Percentiles rank a stretch among this genome's conserved stretches.
phyloP scores from a whole-genome alignment of 306 rosid species.

The Cicer cuneatum region DNA sequence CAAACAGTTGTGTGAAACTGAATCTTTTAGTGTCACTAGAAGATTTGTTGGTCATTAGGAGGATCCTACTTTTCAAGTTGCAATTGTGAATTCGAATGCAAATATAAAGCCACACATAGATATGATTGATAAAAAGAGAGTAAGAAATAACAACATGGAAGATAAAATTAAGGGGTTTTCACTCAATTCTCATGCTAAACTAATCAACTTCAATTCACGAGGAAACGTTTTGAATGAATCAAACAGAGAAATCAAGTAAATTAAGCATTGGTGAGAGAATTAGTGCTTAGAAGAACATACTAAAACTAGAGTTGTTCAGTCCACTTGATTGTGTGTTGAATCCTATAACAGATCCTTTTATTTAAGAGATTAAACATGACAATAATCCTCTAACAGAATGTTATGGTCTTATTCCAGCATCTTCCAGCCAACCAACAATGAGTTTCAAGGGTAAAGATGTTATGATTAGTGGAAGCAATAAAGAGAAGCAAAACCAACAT shows the following conservation, averaged over 20 bases:
- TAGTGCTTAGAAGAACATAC: constrained; percentile 49
- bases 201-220: constrained; percentile 66
- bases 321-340: constrained; percentile 54
- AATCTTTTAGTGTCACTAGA: too few relatives aligned
- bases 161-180: constrained; percentile 67
- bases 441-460: constrained; percentile 90
- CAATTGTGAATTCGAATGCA: constrained; percentile 42
- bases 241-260: constrained; percentile 46
- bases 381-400: constrained; percentile 51
- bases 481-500: constrained; percentile 47
- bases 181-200: constrained; percentile 78
- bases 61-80: background rate
- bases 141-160: constrained; percentile 47
- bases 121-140: constrained; percentile 45
- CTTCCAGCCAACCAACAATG: constrained; percentile 71
- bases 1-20: too few relatives aligned
- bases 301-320: constrained; percentile 28
- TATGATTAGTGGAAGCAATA: constrained; percentile 65
- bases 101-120: background rate
- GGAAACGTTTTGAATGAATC: constrained; percentile 46
- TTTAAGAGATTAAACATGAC: constrained; percentile 53
- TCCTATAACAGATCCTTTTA: constrained; percentile 43
- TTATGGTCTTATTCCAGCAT: constrained; percentile 41
- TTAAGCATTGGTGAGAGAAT: constrained; percentile 46
- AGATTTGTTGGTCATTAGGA: too few relatives aligned